A percentile compares a stretch with the other conserved stretches of the same genome.
Evolutionary conservation across 441 rosid species (phyloP).

Genomic region (Mallotus repandus): DNA sequence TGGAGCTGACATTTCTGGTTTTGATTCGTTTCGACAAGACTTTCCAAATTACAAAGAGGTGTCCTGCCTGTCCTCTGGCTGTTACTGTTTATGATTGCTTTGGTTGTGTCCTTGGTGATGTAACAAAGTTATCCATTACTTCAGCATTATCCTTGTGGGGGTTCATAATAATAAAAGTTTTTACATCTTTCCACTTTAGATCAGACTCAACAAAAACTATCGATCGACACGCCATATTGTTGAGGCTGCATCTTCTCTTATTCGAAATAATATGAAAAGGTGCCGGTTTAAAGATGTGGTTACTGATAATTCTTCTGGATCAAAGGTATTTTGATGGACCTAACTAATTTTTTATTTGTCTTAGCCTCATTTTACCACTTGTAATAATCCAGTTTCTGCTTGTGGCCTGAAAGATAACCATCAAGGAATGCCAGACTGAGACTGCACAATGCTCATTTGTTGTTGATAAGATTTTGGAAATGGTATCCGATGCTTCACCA

Average conservation of each 20-base stretch:
- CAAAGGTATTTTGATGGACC: constrained; percentile 58
- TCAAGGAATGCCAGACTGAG: constrained; percentile 89
- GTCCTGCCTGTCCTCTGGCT: constrained; percentile 23
- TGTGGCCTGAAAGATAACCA: constrained; percentile 49
- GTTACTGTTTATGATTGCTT: constrained; percentile 13
- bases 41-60: constrained; percentile 88
- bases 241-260: constrained; percentile 91
- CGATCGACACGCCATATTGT: constrained; percentile 85
- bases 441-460: constrained; percentile 86
- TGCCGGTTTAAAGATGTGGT: constrained; percentile 63
- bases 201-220: constrained; percentile 80
- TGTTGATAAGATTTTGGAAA: constrained; percentile 83
- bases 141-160: neutral
- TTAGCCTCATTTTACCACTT: constrained; percentile 3
- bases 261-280: constrained; percentile 67
- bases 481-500: constrained; percentile 41
- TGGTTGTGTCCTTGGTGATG: constrained; percentile 12
- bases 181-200: constrained; percentile 42
- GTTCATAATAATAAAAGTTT: neutral
- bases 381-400: constrained; percentile 19
- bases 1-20: constrained; percentile 90
- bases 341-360: neutral
- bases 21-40: constrained; percentile 85
- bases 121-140: constrained; percentile 9
- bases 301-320: constrained; percentile 81